Conservation (phyloP, 1,284 basidiomycete genomes). For the Schizophyllum commune region DNA sequence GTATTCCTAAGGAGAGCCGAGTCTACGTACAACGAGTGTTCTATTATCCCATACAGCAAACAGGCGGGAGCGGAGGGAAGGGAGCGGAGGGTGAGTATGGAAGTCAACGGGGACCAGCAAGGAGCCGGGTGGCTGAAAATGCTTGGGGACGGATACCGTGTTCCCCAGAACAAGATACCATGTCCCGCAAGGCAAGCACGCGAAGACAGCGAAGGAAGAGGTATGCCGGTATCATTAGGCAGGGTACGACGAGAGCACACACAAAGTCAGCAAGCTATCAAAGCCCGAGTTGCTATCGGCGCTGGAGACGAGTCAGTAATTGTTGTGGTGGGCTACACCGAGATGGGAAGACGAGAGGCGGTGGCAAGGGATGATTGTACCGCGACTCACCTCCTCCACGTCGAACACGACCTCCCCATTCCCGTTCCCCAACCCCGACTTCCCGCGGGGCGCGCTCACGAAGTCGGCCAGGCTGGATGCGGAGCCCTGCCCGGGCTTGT, state of each 20-base stretch:
- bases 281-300: neutral
- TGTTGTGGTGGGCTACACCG: no score
- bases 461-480: constrained; percentile 51
- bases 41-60: neutral
- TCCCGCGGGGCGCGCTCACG: constrained; percentile 26
- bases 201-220: no score
- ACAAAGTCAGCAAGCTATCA: neutral
- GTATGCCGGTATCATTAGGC: neutral
- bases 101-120: no score
- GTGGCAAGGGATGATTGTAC: no score
- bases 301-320: neutral
- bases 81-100: neutral
- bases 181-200: no score
- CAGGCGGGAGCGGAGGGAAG: neutral
- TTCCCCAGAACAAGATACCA: no score
- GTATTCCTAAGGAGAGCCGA: neutral
- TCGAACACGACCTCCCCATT: constrained; percentile 2
- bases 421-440: constrained; percentile 2
- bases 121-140: no score
- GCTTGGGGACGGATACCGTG: no score
- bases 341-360: no score
- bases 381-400: neutral
- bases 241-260: neutral
- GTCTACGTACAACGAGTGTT: neutral
- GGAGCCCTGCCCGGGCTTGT: constrained; percentile 19